These are phyloP conservation scores for Haematococcus lacustris DNA, from an alignment of 139 green algal species.

Conservation along the genomic window DNA sequence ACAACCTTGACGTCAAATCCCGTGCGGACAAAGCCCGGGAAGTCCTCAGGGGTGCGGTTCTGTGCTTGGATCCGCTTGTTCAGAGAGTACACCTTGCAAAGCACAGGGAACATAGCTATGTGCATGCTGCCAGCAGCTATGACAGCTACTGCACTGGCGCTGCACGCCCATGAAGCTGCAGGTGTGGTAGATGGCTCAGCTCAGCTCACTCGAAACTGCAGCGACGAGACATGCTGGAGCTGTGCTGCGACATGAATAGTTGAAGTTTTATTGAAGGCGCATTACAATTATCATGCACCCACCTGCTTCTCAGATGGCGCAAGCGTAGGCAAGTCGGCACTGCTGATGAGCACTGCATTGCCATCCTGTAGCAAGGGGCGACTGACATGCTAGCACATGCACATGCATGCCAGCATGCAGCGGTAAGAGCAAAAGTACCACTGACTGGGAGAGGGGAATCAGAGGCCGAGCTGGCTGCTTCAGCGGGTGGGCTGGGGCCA, in stretches of 20 bases:
- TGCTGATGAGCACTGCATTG: background rate
- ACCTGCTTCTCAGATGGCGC: slow-evolving; percentile 41
- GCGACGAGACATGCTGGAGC: background rate
- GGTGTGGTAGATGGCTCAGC: background rate
- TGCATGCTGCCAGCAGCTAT: background rate
- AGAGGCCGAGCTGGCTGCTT: too few species aligned
- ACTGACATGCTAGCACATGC: too few species aligned
- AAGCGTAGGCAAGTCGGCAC: slow-evolving; percentile 8
- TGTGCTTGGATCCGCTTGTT: slow-evolving; percentile 80
- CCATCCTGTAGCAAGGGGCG: slow-evolving; percentile 32
- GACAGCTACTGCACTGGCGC: background rate
- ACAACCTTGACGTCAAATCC: slow-evolving; percentile 85
- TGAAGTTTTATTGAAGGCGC: background rate
- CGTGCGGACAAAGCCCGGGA: slow-evolving; percentile 80
- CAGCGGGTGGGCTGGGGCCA: too few species aligned
- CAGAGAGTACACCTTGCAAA: slow-evolving; percentile 62
- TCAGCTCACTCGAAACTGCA: background rate
- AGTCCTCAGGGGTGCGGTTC: slow-evolving; percentile 70
- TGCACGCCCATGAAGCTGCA: background rate
- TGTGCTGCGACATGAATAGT: background rate
- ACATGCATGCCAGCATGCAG: too few species aligned
- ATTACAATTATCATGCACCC: background rate
- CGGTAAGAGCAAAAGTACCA: too few species aligned
- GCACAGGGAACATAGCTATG: background rate
- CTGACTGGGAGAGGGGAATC: too few species aligned